Percentiles rank a stretch among this genome's conserved stretches.
Conservation (phyloP, 1,139 yeast species). For the Debaryomycetaceae sp. region DNA sequence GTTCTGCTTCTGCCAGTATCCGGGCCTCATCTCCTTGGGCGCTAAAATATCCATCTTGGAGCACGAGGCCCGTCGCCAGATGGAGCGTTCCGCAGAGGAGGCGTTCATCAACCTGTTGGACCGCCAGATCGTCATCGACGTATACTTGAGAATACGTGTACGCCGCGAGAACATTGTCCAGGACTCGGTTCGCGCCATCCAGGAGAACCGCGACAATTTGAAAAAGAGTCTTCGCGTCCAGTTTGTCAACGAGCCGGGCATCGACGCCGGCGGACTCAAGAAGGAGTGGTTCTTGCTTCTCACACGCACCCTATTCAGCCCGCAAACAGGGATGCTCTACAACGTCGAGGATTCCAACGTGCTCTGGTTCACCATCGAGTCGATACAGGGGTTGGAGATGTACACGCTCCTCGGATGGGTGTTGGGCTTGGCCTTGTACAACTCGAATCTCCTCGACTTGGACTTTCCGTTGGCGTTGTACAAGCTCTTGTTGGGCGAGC, state of each 20-base stretch:
- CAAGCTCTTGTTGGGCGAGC: constrained; percentile 55
- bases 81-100: constrained; percentile 85
- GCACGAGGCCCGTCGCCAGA: constrained; percentile 69
- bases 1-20: constrained; percentile 69
- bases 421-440: constrained; percentile 81
- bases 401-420: constrained; percentile 77
- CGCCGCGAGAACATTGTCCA: constrained; percentile 57
- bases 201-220: constrained; percentile 46
- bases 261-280: constrained; percentile 89
- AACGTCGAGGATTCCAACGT: constrained; percentile 59
- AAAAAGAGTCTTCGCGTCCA: constrained; percentile 70
- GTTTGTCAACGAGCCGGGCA: constrained; percentile 79
- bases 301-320: constrained; percentile 58
- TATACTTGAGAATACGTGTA: constrained; percentile 57
- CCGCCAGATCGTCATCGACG: constrained; percentile 48
- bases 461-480: constrained; percentile 68
- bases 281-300: constrained; percentile 87
- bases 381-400: constrained; percentile 37
- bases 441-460: constrained; percentile 76
- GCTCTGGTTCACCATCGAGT: constrained; percentile 60
- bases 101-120: constrained; percentile 74
- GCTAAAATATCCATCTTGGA: constrained; percentile 72
- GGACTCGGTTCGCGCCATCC: constrained; percentile 67
- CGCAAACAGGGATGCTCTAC: constrained; percentile 50
- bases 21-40: constrained; percentile 73